Evolutionary conservation across 192 early-diverging fungal species (phyloP), one percentile per base, ranked within the genome.

Genomic region (Coemansia pectinata): DNA sequence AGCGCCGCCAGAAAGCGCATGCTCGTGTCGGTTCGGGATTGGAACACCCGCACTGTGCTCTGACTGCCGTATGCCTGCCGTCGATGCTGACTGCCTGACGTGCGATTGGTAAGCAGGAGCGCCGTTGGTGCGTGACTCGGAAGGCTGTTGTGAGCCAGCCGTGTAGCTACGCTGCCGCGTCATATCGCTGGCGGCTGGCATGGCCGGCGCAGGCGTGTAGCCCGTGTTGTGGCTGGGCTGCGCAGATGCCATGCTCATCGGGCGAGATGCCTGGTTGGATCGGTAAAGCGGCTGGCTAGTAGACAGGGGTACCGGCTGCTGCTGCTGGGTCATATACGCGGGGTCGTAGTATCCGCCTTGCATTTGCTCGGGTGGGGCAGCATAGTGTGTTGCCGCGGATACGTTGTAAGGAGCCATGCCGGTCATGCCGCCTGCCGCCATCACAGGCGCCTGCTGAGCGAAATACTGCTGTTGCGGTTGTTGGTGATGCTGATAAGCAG

Each of bases 121-220:
- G 4, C 21, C 50, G 23, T 47, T 53, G 6, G 29, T 5, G 17
- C 9, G 39, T 19, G 4, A 4, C 27, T 78, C 66, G 21, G 33
- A 19, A 15, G 33, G 31, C 17, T 44, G 69, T 15, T 38, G 67
- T 0, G 63, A 39, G 2, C 71, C 79, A 2, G 62, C 52, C 0
- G 79, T 81, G 62, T 76, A 67, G 71, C 79, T 81, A 47, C 79
- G 79, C 19, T 67, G 74, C 23, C 79, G 73, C 9, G 42, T 15
- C 40, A 63, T 19, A n/a, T 63, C 36, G 62, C 14, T 63, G 62
- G 40, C 42, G 3, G 14, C 42, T 12, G 48, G 61, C 61, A 62
- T 55, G 45, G 12, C n/a, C 19, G 58, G 67, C 25, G 44, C 15
- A 25, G 48, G 52, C 17, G 59, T 36, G 17, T 61, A 61, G 59